phyloP scores from a whole-genome alignment of 2,329 filamentous ascomycete species.

The Teratosphaeria zuluensis region DNA sequence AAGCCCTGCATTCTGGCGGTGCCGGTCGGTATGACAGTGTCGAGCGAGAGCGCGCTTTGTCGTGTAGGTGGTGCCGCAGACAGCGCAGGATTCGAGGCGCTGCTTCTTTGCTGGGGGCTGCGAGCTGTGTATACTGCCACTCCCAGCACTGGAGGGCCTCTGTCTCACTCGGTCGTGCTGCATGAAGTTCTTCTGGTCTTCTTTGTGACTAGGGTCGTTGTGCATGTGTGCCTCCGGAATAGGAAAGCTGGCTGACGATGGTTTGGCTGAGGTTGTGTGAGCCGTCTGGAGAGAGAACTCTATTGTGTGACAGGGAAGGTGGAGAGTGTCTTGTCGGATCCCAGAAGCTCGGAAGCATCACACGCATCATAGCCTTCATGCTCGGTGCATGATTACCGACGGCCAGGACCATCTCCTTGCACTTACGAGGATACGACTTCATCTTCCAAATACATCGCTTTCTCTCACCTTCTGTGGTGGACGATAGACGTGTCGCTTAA shows the following conservation, averaged over 20 bases:
- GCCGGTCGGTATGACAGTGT: slow-evolving; percentile 17
- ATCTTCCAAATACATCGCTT: background rate
- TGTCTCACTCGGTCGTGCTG: background rate
- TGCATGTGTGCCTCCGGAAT: background rate
- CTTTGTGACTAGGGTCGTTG: background rate
- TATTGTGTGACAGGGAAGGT: background rate
- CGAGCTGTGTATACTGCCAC: background rate
- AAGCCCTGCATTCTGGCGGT: slow-evolving; percentile 14
- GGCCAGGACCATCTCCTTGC: background rate
- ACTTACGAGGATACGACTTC: background rate
- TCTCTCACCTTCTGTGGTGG: background rate
- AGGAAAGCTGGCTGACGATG: background rate
- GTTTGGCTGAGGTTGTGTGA: background rate
- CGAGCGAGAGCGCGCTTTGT: slow-evolving; percentile 18
- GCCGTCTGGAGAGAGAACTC: background rate
- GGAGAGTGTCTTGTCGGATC: background rate
- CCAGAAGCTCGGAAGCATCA: background rate
- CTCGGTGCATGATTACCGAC: background rate
- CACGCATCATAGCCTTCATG: background rate
- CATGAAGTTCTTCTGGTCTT: background rate
- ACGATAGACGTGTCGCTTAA: background rate
- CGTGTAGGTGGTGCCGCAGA: slow-evolving; percentile 15
- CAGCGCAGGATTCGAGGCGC: slow-evolving; percentile 7
- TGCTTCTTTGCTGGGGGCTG: slow-evolving; percentile 8
- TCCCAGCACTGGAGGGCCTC: background rate